Evolutionary conservation across 208 protist species (phyloP).

Genomic region (Balamuthia mandrillaris): DNA sequence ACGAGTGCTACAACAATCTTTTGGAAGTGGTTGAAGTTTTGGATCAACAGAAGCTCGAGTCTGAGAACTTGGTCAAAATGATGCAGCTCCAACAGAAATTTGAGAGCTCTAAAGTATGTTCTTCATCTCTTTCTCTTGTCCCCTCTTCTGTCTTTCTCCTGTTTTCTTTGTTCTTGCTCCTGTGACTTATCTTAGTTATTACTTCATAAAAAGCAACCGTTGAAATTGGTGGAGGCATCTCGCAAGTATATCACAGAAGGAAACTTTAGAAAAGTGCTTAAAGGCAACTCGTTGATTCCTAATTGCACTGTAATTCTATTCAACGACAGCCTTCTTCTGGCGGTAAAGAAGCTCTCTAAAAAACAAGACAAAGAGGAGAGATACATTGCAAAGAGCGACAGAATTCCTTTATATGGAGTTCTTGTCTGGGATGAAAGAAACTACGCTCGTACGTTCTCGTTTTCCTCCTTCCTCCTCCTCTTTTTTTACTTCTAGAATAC

Average conservation of each 20-base stretch:
- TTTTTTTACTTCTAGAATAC: no score
- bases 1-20: background rate
- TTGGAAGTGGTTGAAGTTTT: background rate
- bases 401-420: background rate
- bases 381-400: background rate
- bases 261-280: background rate
- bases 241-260: background rate
- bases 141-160: background rate
- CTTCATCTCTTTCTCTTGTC: no score
- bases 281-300: background rate
- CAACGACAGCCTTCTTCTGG: background rate
- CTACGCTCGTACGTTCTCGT: background rate
- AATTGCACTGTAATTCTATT: background rate
- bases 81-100: no score
- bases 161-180: background rate
- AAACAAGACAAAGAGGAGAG: background rate
- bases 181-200: background rate
- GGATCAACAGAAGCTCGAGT: no score
- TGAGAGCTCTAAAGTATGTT: no score
- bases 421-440: background rate
- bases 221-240: background rate
- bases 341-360: background rate
- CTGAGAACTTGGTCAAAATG: no score
- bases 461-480: background rate
- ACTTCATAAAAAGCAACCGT: background rate